These are phyloP conservation scores for Tolypocladium pustulatum DNA, from an alignment of 2,329 filamentous ascomycete genomes.

Conservation along the genomic window DNA sequence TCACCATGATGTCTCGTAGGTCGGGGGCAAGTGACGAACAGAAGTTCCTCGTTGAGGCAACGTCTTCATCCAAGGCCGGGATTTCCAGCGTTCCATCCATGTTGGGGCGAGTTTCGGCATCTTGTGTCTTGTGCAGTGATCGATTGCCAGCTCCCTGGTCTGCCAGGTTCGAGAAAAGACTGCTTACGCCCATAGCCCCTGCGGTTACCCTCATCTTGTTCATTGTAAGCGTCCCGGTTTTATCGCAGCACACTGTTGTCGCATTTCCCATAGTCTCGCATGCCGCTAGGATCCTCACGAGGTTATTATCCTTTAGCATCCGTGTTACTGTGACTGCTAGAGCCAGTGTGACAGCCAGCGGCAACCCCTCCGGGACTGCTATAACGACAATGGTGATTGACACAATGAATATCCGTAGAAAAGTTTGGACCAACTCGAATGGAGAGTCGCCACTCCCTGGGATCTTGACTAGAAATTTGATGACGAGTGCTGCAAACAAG, in stretches of 20 bases:
- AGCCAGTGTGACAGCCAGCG: slow-evolving; percentile 56
- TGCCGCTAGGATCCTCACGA: slow-evolving; percentile 55
- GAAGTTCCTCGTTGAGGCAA: slow-evolving; percentile 7
- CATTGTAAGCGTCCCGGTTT: slow-evolving; percentile 22
- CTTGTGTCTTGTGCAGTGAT: slow-evolving; percentile 13
- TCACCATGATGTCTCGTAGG: slow-evolving; percentile 23
- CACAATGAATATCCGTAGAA: slow-evolving; percentile 55
- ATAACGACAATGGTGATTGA: slow-evolving; percentile 58
- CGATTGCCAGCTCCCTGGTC: background rate
- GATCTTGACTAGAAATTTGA: slow-evolving; percentile 61
- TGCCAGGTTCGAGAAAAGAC: background rate
- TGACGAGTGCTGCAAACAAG: slow-evolving; percentile 66
- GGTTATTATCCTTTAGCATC: slow-evolving; percentile 61
- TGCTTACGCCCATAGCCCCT: background rate
- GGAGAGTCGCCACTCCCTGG: slow-evolving; percentile 35
- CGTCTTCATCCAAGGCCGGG: background rate
- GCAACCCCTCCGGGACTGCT: slow-evolving; percentile 56
- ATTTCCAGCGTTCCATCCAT: background rate
- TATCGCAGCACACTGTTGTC: slow-evolving; percentile 66
- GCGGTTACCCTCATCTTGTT: background rate
- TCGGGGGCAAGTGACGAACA: slow-evolving; percentile 8
- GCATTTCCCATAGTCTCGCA: slow-evolving; percentile 67
- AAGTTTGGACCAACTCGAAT: slow-evolving; percentile 45
- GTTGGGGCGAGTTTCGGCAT: slow-evolving; percentile 15
- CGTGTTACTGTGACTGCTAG: slow-evolving; percentile 59